phyloP scores from a whole-genome alignment of 208 protist species.

The Leishmania major region DNA sequence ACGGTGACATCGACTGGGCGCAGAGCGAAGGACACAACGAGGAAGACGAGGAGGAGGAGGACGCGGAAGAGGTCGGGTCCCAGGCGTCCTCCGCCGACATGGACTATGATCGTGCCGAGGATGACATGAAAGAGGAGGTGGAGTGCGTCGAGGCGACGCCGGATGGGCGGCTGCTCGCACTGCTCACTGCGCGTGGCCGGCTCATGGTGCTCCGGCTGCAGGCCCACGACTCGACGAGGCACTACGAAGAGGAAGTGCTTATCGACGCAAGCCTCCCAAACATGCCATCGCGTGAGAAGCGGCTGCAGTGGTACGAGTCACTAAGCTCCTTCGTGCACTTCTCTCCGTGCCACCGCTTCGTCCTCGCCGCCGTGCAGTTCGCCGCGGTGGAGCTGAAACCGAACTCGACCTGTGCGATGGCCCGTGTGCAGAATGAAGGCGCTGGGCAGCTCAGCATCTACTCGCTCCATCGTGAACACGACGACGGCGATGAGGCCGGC shows the following conservation, averaged over 20 bases:
- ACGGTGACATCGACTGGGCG: conserved; percentile 7
- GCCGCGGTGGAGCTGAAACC: conserved; percentile 21
- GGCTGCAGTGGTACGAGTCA: conserved; percentile 69
- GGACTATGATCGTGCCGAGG: conserved; percentile 44
- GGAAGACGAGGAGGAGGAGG: conserved; percentile 19
- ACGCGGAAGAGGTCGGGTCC: conserved; percentile 24
- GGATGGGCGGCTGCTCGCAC: conserved; percentile 57
- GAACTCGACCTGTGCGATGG: conserved; percentile 5
- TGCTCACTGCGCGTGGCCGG: conserved; percentile 67
- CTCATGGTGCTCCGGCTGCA: conserved; percentile 64
- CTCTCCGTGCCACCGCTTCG: conserved; percentile 64
- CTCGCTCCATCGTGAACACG: conserved; percentile 53
- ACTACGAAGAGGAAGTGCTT: conserved; percentile 56
- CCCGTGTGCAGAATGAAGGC: conserved; percentile 6
- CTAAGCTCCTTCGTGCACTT: conserved; percentile 51
- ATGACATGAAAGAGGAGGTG: conserved; percentile 71
- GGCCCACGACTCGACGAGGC: conserved; percentile 4
- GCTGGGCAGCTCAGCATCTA: conserved; percentile 65
- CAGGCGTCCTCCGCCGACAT: conserved; percentile 47
- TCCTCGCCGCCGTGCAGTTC: conserved; percentile 69
- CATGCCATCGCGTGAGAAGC: conserved; percentile 23
- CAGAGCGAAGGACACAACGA: conserved; percentile 11
- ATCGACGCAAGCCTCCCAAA: conserved; percentile 42
- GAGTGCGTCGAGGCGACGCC: conserved; percentile 60
- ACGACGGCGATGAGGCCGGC: conserved; percentile 3